Conservation (phyloP, 441 rosid genomes). For the Daphne laureola region DNA sequence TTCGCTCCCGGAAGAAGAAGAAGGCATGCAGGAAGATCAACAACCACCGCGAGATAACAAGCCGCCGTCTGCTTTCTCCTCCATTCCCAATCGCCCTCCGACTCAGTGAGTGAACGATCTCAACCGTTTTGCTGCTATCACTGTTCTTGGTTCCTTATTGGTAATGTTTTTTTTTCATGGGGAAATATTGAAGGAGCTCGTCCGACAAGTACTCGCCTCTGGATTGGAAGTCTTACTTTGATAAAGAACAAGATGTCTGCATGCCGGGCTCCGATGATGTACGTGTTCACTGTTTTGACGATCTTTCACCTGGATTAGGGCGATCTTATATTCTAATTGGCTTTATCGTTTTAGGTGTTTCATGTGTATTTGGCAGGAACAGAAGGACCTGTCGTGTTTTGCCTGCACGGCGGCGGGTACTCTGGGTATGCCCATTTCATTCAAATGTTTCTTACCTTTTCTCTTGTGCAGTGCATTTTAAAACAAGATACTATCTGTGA, state of each 20-base stretch:
- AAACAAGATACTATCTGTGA: too few species aligned
- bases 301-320: not conserved
- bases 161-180: not conserved
- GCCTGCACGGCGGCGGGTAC: slow-evolving; percentile 96
- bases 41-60: slow-evolving; percentile 1
- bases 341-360: slow-evolving; percentile 57
- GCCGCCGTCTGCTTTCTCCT: slow-evolving; percentile 28
- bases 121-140: not conserved
- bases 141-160: not conserved
- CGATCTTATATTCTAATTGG: slow-evolving; percentile 23
- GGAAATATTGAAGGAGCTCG: slow-evolving; percentile 35
- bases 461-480: too few species aligned
- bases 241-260: slow-evolving; percentile 64
- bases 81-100: slow-evolving; percentile 39
- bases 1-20: slow-evolving; percentile 40
- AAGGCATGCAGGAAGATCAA: slow-evolving; percentile 15
- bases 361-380: slow-evolving; percentile 88
- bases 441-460: not conserved
- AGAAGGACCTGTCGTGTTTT: slow-evolving; percentile 84
- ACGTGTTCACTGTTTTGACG: slow-evolving; percentile 16
- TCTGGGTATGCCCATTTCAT: slow-evolving; percentile 51
- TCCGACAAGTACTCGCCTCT: slow-evolving; percentile 53
- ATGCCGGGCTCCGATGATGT: slow-evolving; percentile 66
- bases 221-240: slow-evolving; percentile 66
- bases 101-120: slow-evolving; percentile 24